A percentile compares a stretch with the other conserved stretches of the same genome.
Conservation (phyloP, 352 stramenopile species). For the Phytophthora idaei region DNA sequence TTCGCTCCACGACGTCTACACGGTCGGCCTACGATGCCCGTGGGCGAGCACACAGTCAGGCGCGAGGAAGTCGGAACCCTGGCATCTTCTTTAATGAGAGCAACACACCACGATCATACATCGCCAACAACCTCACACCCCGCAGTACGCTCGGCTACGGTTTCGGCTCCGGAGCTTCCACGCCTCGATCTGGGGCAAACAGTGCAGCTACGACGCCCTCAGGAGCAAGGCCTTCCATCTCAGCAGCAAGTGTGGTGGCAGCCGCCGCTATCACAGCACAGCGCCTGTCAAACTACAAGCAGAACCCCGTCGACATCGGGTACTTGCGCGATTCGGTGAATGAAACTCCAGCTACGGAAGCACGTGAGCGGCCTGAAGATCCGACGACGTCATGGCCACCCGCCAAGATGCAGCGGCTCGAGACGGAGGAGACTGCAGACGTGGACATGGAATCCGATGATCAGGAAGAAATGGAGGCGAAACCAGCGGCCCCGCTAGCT, state of each 20-base stretch:
- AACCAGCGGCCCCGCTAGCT: constrained; percentile 26
- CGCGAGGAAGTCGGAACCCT: constrained; percentile 28
- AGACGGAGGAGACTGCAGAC: constrained; percentile 38
- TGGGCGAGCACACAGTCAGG: constrained; percentile 27
- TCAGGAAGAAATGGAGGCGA: constrained; percentile 32
- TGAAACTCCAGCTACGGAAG: constrained; percentile 9
- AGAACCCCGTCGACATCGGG: constrained; percentile 68
- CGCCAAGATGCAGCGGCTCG: constrained; percentile 38
- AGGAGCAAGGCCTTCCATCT: constrained; percentile 37
- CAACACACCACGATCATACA: constrained; percentile 77
- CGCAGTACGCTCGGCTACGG: constrained; percentile 36
- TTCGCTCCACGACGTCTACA: constrained; percentile 73
- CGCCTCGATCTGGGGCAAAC: constrained; percentile 48
- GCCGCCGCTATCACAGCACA: constrained; percentile 45
- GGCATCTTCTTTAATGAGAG: constrained; percentile 61
- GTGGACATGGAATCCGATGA: constrained; percentile 46
- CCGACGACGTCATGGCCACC: constrained; percentile 30
- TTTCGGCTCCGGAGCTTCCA: constrained; percentile 43
- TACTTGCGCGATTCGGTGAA: constrained; percentile 69
- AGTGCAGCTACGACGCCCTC: constrained; percentile 41
- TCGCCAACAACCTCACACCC: constrained; percentile 72
- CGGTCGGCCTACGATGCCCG: constrained; percentile 60
- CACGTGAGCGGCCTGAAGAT: constrained; percentile 34
- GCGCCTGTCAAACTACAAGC: constrained; percentile 70
- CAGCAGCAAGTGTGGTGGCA: constrained; percentile 41